These are phyloP conservation scores for Spencermartinsiella ligniputridi DNA, from an alignment of 1,139 yeast genomes.

Conservation along the genomic window DNA sequence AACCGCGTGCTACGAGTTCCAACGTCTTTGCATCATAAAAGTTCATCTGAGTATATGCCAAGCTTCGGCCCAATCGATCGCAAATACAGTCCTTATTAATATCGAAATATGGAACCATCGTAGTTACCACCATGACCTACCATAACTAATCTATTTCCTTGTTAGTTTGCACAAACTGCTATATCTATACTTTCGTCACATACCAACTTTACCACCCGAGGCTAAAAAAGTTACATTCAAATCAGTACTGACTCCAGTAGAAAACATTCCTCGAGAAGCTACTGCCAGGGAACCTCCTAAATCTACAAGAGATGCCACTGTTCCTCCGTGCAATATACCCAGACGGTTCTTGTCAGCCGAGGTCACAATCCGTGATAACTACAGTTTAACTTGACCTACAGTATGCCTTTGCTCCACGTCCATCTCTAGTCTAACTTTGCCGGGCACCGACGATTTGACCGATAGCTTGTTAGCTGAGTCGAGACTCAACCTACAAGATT, in stretches of 20 bases:
- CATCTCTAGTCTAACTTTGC: slow-evolving; percentile 33
- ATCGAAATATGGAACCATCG: not conserved
- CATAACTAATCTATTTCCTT: slow-evolving; percentile 4
- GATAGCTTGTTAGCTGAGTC: no score
- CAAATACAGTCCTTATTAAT: slow-evolving; percentile 28
- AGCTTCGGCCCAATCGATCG: slow-evolving; percentile 37
- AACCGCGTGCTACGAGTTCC: slow-evolving; percentile 39
- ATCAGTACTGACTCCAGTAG: slow-evolving; percentile 44
- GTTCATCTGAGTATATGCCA: slow-evolving; percentile 40
- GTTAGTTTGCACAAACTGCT: slow-evolving; percentile 1
- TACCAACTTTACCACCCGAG: slow-evolving; percentile 40
- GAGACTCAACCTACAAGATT: no score
- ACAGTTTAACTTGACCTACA: slow-evolving; percentile 19
- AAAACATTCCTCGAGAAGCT: slow-evolving; percentile 38
- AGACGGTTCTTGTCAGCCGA: slow-evolving; percentile 33
- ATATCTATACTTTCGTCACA: slow-evolving; percentile 1
- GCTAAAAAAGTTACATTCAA: slow-evolving; percentile 38
- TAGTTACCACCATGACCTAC: slow-evolving; percentile 6
- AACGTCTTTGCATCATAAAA: slow-evolving; percentile 24
- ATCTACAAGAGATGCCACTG: slow-evolving; percentile 38
- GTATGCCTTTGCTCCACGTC: slow-evolving; percentile 35
- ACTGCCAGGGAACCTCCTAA: slow-evolving; percentile 45
- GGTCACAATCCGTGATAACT: not conserved
- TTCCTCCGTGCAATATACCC: slow-evolving; percentile 40
- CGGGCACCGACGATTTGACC: slow-evolving; percentile 29